Conservation (phyloP, 148 eudicot species). For the Beta vulgaris region DNA sequence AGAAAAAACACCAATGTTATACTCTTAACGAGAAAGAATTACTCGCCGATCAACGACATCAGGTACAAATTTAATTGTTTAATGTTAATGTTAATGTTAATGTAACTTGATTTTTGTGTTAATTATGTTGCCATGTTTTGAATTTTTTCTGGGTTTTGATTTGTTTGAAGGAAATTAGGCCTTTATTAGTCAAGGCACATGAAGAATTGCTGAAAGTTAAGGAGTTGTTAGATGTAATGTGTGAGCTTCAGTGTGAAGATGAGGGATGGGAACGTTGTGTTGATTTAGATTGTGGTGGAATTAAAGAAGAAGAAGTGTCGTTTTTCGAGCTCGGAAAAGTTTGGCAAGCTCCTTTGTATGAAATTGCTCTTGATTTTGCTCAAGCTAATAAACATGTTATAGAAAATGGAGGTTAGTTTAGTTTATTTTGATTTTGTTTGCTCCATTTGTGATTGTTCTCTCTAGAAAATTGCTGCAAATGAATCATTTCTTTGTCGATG, state of each 20-base stretch:
- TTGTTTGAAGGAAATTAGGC: constrained; percentile 64
- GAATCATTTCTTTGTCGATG: neutral
- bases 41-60: constrained; percentile 74
- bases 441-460: neutral
- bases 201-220: constrained; percentile 48
- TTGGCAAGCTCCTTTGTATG: constrained; percentile 76
- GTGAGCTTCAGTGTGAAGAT: constrained; percentile 46
- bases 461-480: neutral
- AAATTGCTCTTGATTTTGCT: constrained; percentile 46
- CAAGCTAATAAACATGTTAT: constrained; percentile 7
- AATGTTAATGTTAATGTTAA: neutral
- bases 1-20: constrained; percentile 26
- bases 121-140: neutral
- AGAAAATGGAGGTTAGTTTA: constrained; percentile 37
- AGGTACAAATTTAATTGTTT: constrained; percentile 35
- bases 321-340: constrained; percentile 64
- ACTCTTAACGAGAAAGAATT: constrained; percentile 60
- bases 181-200: constrained; percentile 62
- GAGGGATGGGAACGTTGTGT: constrained; percentile 32
- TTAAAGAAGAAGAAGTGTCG: constrained; percentile 27
- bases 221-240: constrained; percentile 45
- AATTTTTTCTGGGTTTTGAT: neutral
- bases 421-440: neutral
- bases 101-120: neutral
- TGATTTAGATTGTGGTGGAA: constrained; percentile 20